Evolutionary conservation across 805 yeast genomes (phyloP), one percentile per base, ranked within the genome.

Genomic region (Myxozyma vanderwaltii): DNA sequence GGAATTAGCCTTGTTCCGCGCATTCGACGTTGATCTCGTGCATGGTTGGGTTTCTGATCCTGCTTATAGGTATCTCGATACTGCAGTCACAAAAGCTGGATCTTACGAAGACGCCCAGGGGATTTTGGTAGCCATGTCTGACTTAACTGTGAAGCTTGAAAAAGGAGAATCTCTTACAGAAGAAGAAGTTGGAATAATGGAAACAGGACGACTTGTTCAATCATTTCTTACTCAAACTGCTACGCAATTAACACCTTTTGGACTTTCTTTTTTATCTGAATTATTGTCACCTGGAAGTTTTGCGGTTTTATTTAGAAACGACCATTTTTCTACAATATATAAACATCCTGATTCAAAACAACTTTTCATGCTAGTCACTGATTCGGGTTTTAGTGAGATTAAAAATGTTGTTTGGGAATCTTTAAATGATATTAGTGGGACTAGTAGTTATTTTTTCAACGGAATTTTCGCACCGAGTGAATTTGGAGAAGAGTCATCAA

Each of bases 41-140:
- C 98, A 92, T 71, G 97, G 96, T 1, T 91, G 97, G 96, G 76
- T 86, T 26, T 75, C 82, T n/a, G 80, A 80, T 51, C 53, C 57
- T 1, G 49, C 68, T 51, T 71, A 71, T 41, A 50, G 63, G 2
- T 79, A 76, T 38, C 74, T 73, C 56, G 66, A 69, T 21, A 69
- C 70, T 29, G 74, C 63, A 27, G 46, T 81, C 17, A 67, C 76
- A 33, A 73, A 70, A 61, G 79, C 79, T 24, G 73, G 70, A 40
- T 80, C 85, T 0, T 82, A 80, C 56, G 91, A 87, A 63, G 77
- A 78, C 1, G 77, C 86, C 7, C 92, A 86, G 68, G 80, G 81
- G 54, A 77, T 78, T 8, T 70, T 87, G 10, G 76, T 85, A 3
- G 79, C 78, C 44, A 78, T 78, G 4, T 75, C 77, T 46, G 81